A percentile compares a stretch with the other conserved stretches of the same genome.
These are phyloP conservation scores for Sporothrix pseudoabietina DNA, from an alignment of 2,329 filamentous ascomycete species.

Conservation along the genomic window DNA sequence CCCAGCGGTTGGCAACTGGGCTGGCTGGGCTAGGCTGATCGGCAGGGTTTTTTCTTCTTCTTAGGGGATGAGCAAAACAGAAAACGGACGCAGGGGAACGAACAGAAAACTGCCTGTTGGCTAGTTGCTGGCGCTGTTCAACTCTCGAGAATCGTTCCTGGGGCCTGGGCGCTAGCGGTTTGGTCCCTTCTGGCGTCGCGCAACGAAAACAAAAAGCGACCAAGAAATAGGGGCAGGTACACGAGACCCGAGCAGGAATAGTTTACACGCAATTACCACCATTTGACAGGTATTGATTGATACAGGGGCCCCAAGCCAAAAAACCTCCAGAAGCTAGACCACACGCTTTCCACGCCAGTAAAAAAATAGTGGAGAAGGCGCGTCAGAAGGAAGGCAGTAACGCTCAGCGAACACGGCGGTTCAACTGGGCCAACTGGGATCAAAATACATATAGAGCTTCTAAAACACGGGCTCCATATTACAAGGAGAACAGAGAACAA, in stretches of 20 bases:
- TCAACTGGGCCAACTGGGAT: background rate
- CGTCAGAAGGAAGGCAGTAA: background rate
- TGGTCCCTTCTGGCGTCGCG: background rate
- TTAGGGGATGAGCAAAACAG: conserved; percentile 13
- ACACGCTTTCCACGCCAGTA: background rate
- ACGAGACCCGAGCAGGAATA: background rate
- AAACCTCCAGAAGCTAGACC: background rate
- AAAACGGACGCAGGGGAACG: background rate
- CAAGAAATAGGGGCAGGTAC: background rate
- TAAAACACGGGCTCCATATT: background rate
- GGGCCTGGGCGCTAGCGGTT: conserved; percentile 17
- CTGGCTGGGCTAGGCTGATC: conserved; percentile 12
- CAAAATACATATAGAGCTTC: background rate
- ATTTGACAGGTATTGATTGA: conserved; percentile 3
- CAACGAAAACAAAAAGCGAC: background rate
- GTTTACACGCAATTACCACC: background rate
- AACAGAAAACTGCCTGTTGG: conserved; percentile 6
- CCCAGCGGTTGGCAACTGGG: background rate
- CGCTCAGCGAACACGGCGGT: background rate
- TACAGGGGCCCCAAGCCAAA: background rate
- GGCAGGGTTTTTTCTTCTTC: conserved; percentile 10
- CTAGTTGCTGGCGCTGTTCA: background rate
- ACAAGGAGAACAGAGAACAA: background rate
- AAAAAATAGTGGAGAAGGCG: background rate
- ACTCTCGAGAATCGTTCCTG: background rate